phyloP scores from a whole-genome alignment of 139 green algal species.

The Micractinium conductrix region DNA sequence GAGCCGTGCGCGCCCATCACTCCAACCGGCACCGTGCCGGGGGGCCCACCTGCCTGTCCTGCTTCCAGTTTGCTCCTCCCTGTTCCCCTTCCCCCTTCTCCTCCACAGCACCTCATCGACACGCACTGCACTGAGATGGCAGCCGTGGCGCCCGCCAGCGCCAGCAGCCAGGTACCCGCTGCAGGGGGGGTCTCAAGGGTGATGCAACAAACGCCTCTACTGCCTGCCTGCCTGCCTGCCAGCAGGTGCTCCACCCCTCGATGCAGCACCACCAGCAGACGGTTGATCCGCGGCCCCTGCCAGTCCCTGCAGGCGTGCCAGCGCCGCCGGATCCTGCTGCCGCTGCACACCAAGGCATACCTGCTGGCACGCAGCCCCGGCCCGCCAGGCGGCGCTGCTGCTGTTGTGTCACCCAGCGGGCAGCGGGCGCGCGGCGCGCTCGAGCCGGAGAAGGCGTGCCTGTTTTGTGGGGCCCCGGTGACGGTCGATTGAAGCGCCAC shows the following conservation, averaged over 20 bases:
- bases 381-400: not conserved
- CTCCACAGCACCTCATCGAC: not conserved
- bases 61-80: no score
- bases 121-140: not conserved
- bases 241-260: not conserved
- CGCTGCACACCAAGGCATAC: not conserved
- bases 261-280: not conserved
- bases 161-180: no score
- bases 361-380: not conserved
- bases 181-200: no score
- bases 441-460: not conserved
- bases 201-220: not conserved
- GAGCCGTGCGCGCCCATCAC: no score
- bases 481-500: not conserved
- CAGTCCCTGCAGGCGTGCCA: not conserved
- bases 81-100: no score
- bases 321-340: not conserved
- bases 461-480: slow-evolving; percentile 8
- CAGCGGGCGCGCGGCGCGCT: not conserved
- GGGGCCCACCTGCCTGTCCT: no score
- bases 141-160: not conserved
- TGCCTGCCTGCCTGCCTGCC: not conserved
- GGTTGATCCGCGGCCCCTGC: not conserved
- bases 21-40: no score
- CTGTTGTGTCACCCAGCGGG: not conserved